Conservation (phyloP, 2,329 filamentous ascomycete genomes). For the Phyllosticta paracitricarpa region DNA sequence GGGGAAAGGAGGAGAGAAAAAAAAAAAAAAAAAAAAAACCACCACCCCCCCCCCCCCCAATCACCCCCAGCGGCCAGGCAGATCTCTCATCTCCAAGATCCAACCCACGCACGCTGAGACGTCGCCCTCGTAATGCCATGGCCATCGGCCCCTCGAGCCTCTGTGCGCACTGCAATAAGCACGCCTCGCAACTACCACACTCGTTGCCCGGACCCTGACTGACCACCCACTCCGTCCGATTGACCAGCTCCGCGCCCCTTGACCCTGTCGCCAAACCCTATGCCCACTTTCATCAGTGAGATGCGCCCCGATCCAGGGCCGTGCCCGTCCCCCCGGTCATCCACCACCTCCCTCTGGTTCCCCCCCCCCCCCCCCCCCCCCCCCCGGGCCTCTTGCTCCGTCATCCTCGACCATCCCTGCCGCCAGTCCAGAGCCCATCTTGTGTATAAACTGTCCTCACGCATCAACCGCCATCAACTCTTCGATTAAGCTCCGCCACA, state of each 20-base stretch:
- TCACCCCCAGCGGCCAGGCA: neutral
- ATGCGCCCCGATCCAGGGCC: neutral
- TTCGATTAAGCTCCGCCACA: conserved; percentile 11
- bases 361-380: conserved; percentile 7
- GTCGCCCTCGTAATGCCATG: conserved; percentile 1
- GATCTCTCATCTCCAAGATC: neutral
- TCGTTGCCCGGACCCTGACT: conserved; percentile 4
- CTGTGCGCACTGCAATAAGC: conserved; percentile 6
- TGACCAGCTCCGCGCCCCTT: neutral
- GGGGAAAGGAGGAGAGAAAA: no score
- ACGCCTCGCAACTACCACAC: conserved; percentile 3
- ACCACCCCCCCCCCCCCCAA: no score
- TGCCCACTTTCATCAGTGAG: conserved; percentile 1
- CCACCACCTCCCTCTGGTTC: neutral
- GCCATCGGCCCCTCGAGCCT: neutral
- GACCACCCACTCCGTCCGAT: neutral
- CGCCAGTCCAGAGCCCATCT: neutral
- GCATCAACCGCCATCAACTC: conserved; percentile 4
- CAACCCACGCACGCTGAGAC: conserved; percentile 7
- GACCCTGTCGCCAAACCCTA: conserved; percentile 2
- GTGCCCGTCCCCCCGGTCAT: neutral
- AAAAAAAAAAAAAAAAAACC: no score
- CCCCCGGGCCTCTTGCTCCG: conserved; percentile 6
- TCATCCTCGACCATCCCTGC: conserved; percentile 10
- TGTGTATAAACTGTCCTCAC: conserved; percentile 11